A percentile compares a stretch with the other conserved stretches of the same genome.
Conservation (phyloP, 176 grass and related monocot genomes). For the Metroxylon sagu region DNA sequence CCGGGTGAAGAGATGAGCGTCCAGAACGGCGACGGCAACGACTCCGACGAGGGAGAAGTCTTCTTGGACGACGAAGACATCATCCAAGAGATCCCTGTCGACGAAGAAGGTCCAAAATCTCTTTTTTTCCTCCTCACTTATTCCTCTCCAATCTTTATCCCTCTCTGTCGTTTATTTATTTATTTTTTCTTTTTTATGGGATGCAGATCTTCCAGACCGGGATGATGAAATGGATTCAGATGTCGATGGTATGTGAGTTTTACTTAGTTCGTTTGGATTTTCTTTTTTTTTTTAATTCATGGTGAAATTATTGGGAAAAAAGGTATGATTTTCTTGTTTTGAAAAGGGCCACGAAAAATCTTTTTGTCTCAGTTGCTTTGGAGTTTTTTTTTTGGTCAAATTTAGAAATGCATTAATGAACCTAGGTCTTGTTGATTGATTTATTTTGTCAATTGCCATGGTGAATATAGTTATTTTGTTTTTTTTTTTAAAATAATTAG, state of each 20-base stretch:
- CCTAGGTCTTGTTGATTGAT: neutral
- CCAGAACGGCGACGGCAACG: conserved; percentile 14
- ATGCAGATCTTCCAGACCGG: conserved; percentile 51
- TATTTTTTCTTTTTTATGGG: neutral
- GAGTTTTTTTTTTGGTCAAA: too few species aligned
- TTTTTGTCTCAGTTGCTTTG: too few species aligned
- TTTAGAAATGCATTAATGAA: neutral
- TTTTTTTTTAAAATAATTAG: too few species aligned
- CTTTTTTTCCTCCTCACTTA: neutral
- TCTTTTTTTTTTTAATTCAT: too few species aligned
- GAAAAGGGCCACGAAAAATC: too few species aligned
- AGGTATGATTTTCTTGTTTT: too few species aligned
- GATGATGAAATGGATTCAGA: conserved; percentile 30
- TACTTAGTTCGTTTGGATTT: neutral
- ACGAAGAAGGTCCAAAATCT: conserved; percentile 40
- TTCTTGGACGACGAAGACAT: conserved; percentile 64
- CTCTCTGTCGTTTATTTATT: neutral
- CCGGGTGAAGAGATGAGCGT: conserved; percentile 32
- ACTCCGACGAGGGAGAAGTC: conserved; percentile 39
- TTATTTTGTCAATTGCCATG: neutral
- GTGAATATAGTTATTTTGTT: too few species aligned
- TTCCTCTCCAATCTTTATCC: too few species aligned
- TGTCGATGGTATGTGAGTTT: conserved; percentile 19
- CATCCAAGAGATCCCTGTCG: conserved; percentile 47
- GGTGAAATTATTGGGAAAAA: too few species aligned